Evolutionary conservation across 2,329 filamentous ascomycete genomes (phyloP).

Genomic region (Torrubiellomyces zombiae): DNA sequence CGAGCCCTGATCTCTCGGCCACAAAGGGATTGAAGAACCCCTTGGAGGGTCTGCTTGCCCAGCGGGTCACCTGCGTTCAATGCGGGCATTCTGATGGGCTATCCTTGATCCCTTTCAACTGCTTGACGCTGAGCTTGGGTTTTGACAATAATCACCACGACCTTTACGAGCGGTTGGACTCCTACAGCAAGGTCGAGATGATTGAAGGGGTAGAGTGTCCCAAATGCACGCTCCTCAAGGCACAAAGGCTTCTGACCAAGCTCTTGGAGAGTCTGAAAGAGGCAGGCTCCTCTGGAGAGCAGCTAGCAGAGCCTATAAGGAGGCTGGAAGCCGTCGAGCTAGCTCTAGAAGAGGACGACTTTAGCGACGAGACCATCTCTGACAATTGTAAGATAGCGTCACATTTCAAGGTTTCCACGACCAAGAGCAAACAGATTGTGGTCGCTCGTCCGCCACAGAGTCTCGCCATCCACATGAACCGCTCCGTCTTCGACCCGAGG

Average conservation of each 20-base stretch:
- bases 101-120: conserved; percentile 86
- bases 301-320: conserved; percentile 30
- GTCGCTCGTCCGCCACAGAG: conserved; percentile 69
- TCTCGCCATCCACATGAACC: conserved; percentile 75
- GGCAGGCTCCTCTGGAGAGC: conserved; percentile 23
- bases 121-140: conserved; percentile 71
- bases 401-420: conserved; percentile 55
- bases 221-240: conserved; percentile 66
- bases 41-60: conserved; percentile 72
- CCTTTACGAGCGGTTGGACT: conserved; percentile 63
- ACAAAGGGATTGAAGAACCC: conserved; percentile 46
- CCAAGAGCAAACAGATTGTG: conserved; percentile 80
- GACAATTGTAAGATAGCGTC: conserved; percentile 49
- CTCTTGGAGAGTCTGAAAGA: conserved; percentile 25
- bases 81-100: conserved; percentile 82
- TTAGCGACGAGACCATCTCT: conserved; percentile 49
- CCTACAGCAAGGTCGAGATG: conserved; percentile 68
- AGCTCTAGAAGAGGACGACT: conserved; percentile 65
- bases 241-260: conserved; percentile 28
- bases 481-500: conserved; percentile 74
- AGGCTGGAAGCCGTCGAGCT: conserved; percentile 50
- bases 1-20: conserved; percentile 20
- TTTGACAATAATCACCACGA: conserved; percentile 44
- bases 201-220: conserved; percentile 85
- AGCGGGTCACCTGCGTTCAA: conserved; percentile 70